Conservation (phyloP, 2,329 filamentous ascomycete species). For the Penicillium palitans region DNA sequence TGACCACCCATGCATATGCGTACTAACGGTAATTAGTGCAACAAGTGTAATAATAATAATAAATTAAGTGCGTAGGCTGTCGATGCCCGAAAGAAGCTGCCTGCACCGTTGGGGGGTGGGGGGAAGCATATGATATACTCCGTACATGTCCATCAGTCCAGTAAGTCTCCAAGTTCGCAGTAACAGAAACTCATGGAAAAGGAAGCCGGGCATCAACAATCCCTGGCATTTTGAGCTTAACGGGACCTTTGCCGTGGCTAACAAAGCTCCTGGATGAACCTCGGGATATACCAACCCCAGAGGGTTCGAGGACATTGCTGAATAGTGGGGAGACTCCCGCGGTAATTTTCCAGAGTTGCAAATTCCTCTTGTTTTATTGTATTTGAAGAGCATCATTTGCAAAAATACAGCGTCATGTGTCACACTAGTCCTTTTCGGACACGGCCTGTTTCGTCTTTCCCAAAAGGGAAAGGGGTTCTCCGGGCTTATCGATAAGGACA, state of each 20-base stretch:
- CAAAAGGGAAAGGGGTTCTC: constrained; percentile 19
- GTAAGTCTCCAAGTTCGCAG: neutral
- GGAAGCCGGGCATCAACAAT: neutral
- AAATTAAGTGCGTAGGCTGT: neutral
- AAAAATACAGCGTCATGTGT: constrained; percentile 12
- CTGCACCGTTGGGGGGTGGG: neutral
- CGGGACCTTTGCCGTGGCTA: constrained; percentile 11
- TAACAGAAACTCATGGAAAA: neutral
- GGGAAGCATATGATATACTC: neutral
- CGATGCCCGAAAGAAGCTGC: constrained; percentile 3
- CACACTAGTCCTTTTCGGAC: neutral
- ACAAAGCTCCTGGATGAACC: neutral
- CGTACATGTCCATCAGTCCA: neutral
- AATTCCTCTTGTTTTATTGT: neutral
- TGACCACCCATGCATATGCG: neutral
- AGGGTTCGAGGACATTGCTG: neutral
- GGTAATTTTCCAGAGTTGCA: neutral
- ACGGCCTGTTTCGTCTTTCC: constrained; percentile 13
- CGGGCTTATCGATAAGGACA: constrained; percentile 23
- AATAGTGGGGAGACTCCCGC: neutral
- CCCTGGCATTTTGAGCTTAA: constrained; percentile 6
- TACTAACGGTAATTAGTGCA: neutral
- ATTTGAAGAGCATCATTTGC: neutral
- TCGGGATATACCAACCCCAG: neutral
- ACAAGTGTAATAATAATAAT: neutral